A percentile compares a stretch with the other conserved stretches of the same genome.
These are phyloP conservation scores for Cutaneotrichosporon arboriforme DNA, from an alignment of 1,284 basidiomycete species.

Conservation along the genomic window DNA sequence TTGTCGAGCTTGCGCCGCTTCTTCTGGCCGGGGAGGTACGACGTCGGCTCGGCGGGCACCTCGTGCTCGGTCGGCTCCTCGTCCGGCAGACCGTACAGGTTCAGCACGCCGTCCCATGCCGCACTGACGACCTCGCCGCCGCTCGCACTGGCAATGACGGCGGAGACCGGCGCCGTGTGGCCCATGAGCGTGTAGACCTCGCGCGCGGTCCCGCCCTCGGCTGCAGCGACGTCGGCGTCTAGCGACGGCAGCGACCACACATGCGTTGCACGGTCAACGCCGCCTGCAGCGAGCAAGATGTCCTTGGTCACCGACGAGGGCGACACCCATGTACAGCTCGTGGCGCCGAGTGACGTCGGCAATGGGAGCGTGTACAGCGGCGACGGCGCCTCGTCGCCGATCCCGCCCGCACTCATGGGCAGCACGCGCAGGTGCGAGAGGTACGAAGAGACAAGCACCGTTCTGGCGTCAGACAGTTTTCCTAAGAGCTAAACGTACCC, in stretches of 20 bases:
- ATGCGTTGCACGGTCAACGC: slow-evolving; percentile 73
- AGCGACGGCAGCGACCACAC: slow-evolving; percentile 56
- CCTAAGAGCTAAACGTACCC: slow-evolving; percentile 55
- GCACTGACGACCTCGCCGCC: slow-evolving; percentile 64
- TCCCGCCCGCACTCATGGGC: slow-evolving; percentile 44
- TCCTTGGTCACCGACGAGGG: slow-evolving; percentile 42
- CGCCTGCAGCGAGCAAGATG: slow-evolving; percentile 62
- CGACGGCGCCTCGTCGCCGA: slow-evolving; percentile 16
- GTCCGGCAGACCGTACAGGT: slow-evolving; percentile 55
- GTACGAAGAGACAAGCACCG: slow-evolving; percentile 73
- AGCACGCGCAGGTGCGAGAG: slow-evolving; percentile 70
- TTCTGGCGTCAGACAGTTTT: slow-evolving; percentile 51
- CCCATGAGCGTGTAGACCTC: slow-evolving; percentile 58
- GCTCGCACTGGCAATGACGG: slow-evolving; percentile 34
- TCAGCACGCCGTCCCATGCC: slow-evolving; percentile 73
- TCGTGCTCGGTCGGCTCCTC: slow-evolving; percentile 42
- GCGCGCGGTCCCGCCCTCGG: slow-evolving; percentile 52
- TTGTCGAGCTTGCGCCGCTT: slow-evolving; percentile 56
- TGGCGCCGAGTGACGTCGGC: slow-evolving; percentile 56
- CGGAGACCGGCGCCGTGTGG: slow-evolving; percentile 68
- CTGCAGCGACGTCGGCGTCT: slow-evolving; percentile 34
- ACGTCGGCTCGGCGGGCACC: slow-evolving; percentile 41
- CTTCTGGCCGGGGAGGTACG: slow-evolving; percentile 48
- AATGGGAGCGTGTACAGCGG: slow-evolving; percentile 42
- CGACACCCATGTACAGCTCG: slow-evolving; percentile 62